Evolutionary conservation across 352 stramenopile genomes (phyloP), one percentile per base, ranked within the genome.

Genomic region (Albugo laibachii): DNA sequence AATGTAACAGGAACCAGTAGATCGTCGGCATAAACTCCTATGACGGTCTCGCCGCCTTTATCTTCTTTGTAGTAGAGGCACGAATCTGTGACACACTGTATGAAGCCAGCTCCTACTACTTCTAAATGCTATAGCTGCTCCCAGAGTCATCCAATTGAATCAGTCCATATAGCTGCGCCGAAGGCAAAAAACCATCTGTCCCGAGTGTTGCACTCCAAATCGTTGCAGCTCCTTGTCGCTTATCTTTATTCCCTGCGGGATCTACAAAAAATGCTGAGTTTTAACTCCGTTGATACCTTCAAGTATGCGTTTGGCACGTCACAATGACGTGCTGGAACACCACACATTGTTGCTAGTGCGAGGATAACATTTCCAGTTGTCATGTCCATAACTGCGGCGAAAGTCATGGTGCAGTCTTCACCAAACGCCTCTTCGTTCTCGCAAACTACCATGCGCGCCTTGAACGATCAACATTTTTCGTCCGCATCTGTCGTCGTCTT

Each of bases 151-250:
- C 41, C 36, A 18, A 21, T 38, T 54, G 35, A 5, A 18, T 45
- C 10, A 54, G 41, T 6, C 48, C 39, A 41, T 54, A 54, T 36
- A 54, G n/a, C 41, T 52, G 24, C 50, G 49, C 12, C 16, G 41
- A 8, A 48, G 41, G 12, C 43, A 14, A 19, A 41, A n/a, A 6
- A 54, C 41, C 44, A 4, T n/a, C 8, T 36, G 11, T 12, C 12
- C 12, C 11, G 45, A 42, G 45, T 39, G 8, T 43, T 20, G 18
- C 39, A 43, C 18, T 20, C 39, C 8, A 43, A 24, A 31, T 10
- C 24, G 24, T 31, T 31, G 24, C 24, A 31, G 24, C 24, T 31
- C 24, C 2, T 31, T 31, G 8, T 10, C 41, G 20, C 27, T 24
- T 21, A 6, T 1, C 13, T 47, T 31, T n/a, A 42, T 47, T 21